Base-by-base conservation (phyloP, 2,329 filamentous ascomycete species). In the Xylaria sp. region DNA sequence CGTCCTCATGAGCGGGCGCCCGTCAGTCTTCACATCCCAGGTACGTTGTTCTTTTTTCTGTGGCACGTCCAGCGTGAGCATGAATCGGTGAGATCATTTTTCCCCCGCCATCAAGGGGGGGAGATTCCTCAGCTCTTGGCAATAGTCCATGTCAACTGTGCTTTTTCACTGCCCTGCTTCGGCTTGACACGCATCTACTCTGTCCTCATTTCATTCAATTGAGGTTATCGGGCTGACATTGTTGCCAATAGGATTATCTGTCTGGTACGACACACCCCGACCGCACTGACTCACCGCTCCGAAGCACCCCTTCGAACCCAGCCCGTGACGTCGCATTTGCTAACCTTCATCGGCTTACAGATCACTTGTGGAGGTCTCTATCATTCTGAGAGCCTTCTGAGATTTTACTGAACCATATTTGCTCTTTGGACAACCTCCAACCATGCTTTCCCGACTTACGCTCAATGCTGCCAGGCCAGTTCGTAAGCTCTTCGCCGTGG, bases 1-100 rank as follows among this genome's bases (percentile, higher is more conserved):
- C 31, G 41, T 18, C 41, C 41, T 43, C 15, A 43, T 43, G 41
- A 46, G 90, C 91, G 91, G 91, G 86, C 90, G 91, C 88, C 87
- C 88, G 84, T 93, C 92, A 83, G 88, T 91, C 83, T 94, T 94
- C 86, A 94, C 92, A 85, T 94, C 92, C 84, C 92, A 94, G 90
- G 92, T 93, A 91, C 72, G 86, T 82, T 59, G 28, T 15, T 18
- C 28, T 49, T 54, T 58, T 66, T 59, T 23, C 43, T 43, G 18
- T 36, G 23, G n/a, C 20, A 31, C 15, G 3, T 43, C 54, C 55
- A 23, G 33, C 36, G 23, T 33, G 2, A 54, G 20, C 18, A n/a
- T 12, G 18, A 33, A 9, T 5, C 4, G 31, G 3, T 15, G n/a
- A 43, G 13, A 5, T 20, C 58, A 33, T n/a, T n/a, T 60, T 49